phyloP scores from a whole-genome alignment of 169 alveolate genomes.

The Plasmodium relictum region DNA sequence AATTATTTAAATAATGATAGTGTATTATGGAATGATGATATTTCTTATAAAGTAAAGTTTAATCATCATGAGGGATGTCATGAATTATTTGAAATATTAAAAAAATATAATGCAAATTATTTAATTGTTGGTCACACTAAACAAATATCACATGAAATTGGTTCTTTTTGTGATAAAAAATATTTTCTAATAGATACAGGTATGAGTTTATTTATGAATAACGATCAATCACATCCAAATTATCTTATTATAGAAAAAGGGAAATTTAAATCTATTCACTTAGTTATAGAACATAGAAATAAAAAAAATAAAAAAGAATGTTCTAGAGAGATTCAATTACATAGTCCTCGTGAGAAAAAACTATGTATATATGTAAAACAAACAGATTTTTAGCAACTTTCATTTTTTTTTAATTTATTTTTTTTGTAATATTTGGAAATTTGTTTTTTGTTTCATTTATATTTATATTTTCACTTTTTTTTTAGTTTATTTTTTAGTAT shows the following conservation, averaged over 20 bases:
- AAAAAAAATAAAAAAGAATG: conserved; percentile 12
- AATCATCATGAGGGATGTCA: conserved; percentile 35
- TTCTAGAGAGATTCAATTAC: conserved; percentile 6
- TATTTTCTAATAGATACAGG: conserved; percentile 68
- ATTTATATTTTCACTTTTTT: no score
- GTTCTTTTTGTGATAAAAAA: conserved; percentile 27
- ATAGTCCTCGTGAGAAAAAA: conserved; percentile 14
- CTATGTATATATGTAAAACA: conserved; percentile 1
- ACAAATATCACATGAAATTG: conserved; percentile 39
- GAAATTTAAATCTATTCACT: conserved; percentile 23
- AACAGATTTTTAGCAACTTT: no score
- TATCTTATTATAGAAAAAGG: conserved; percentile 29
- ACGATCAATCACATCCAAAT: conserved; percentile 43
- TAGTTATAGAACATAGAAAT: conserved; percentile 17
- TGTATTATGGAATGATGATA: conserved; percentile 37
- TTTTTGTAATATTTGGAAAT: no score
- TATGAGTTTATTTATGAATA: conserved; percentile 66
- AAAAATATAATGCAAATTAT: conserved; percentile 27
- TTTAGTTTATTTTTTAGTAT: no score
- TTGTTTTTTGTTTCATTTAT: no score
- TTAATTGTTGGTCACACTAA: conserved; percentile 61
- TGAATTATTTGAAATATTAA: conserved; percentile 19
- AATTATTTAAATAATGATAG: conserved; percentile 43
- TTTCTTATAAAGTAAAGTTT: conserved; percentile 17
- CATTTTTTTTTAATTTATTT: no score